Conservation (phyloP, 169 alveolate genomes). For the Plasmodium reichenowi region DNA sequence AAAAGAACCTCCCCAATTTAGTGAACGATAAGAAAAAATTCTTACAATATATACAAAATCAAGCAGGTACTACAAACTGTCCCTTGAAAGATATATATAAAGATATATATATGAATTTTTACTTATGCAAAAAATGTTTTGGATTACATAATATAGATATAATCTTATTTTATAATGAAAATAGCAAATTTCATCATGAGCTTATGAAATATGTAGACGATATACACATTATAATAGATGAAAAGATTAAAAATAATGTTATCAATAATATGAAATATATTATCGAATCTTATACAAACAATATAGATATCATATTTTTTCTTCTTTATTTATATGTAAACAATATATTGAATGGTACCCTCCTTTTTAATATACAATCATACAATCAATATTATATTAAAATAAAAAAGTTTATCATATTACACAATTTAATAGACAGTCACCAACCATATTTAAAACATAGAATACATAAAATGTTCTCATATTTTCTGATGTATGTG, state of each 20-base stretch:
- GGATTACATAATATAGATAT: constrained; percentile 75
- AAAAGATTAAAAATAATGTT: constrained; percentile 8
- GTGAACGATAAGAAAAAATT: constrained; percentile 31
- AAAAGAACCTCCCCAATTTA: not conserved
- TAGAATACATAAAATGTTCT: no score
- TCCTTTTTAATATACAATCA: no score
- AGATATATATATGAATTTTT: constrained; percentile 31
- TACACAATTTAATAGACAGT: no score
- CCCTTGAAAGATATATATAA: constrained; percentile 22
- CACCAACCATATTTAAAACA: no score
- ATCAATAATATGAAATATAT: constrained; percentile 26
- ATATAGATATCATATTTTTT: constrained; percentile 62
- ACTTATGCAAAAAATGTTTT: constrained; percentile 54
- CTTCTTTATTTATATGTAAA: constrained; percentile 39
- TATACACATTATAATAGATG: constrained; percentile 11
- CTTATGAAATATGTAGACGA: constrained; percentile 1
- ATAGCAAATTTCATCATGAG: constrained; percentile 44
- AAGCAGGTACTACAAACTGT: not conserved
- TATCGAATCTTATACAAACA: constrained; percentile 17
- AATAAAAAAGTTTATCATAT: no score
- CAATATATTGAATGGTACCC: not conserved
- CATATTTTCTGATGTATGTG: no score
- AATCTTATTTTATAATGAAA: constrained; percentile 56
- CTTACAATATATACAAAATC: constrained; percentile 14
- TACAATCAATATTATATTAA: no score